Conservation (phyloP, 2,329 filamentous ascomycete genomes). For the Podosphaera leucotricha region DNA sequence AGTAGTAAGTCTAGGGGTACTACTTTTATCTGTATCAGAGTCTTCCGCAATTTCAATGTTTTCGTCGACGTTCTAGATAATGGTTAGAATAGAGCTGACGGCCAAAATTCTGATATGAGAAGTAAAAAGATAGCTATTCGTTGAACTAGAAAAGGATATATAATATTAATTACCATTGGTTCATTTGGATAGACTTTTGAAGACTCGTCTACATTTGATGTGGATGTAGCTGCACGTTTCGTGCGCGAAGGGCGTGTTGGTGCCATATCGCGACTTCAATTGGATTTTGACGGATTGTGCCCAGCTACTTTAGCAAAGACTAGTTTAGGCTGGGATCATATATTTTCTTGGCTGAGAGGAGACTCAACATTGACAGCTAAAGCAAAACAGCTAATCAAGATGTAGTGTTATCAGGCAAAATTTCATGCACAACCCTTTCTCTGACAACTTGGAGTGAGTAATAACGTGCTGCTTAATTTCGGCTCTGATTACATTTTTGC, state of each 20-base stretch:
- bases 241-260: constrained; percentile 26
- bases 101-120: constrained; percentile 1
- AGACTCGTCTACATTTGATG: constrained; percentile 35
- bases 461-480: too few species aligned
- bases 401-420: too few species aligned
- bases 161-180: constrained; percentile 13
- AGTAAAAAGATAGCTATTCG: background rate
- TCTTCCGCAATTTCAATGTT: constrained; percentile 44
- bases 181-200: constrained; percentile 14
- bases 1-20: constrained; percentile 57
- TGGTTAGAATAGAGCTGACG: constrained; percentile 8
- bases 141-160: background rate
- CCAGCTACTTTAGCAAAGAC: background rate
- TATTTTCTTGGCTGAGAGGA: background rate
- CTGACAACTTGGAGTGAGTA: too few species aligned
- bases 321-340: background rate
- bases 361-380: too few species aligned
- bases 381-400: too few species aligned
- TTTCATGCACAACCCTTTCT: too few species aligned
- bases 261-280: constrained; percentile 13
- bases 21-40: constrained; percentile 43
- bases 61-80: constrained; percentile 31
- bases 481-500: constrained; percentile 18
- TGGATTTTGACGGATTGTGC: too few species aligned
- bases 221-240: constrained; percentile 24